These are phyloP conservation scores for Ormosia emarginata DNA, from an alignment of 306 rosid genomes.

Conservation along the genomic window DNA sequence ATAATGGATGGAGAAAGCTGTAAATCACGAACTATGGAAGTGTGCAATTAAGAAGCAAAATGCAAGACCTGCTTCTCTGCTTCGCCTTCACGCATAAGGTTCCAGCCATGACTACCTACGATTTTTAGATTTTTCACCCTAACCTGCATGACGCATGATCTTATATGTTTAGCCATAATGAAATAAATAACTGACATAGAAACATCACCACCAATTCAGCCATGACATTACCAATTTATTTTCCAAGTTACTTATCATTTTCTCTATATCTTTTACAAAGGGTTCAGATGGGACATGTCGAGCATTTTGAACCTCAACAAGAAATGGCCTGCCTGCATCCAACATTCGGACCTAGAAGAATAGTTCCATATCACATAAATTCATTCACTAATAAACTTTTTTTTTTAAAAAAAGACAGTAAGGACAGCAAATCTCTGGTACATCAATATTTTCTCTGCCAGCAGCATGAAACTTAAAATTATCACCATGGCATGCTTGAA, in stretches of 20 bases:
- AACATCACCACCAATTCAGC: slow-evolving; percentile 1
- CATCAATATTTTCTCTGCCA: slow-evolving; percentile 97
- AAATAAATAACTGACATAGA: slow-evolving; percentile 19
- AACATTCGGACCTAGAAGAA: slow-evolving; percentile 82
- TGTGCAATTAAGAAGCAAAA: slow-evolving; percentile 2
- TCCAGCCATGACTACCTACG: slow-evolving; percentile 73
- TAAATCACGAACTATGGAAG: neutral
- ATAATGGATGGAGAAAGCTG: neutral
- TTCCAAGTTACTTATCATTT: slow-evolving; percentile 51
- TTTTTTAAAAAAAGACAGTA: slow-evolving; percentile 4
- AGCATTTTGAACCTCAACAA: slow-evolving; percentile 82
- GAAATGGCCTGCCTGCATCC: slow-evolving; percentile 93
- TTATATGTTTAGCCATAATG: neutral
- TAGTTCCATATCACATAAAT: slow-evolving; percentile 23
- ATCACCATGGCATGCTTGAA: slow-evolving; percentile 72
- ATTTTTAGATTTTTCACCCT: slow-evolving; percentile 77
- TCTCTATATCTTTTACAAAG: slow-evolving; percentile 49
- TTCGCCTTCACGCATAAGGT: slow-evolving; percentile 88
- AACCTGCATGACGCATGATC: slow-evolving; percentile 47
- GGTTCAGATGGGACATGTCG: slow-evolving; percentile 57
- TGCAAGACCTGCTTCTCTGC: slow-evolving; percentile 84
- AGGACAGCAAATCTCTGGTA: slow-evolving; percentile 30
- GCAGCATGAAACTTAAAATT: slow-evolving; percentile 93
- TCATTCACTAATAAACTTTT: slow-evolving; percentile 1
- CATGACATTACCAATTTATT: slow-evolving; percentile 62